Conservation (phyloP, 331 rosid genomes). For the Prunus yedoensis region DNA sequence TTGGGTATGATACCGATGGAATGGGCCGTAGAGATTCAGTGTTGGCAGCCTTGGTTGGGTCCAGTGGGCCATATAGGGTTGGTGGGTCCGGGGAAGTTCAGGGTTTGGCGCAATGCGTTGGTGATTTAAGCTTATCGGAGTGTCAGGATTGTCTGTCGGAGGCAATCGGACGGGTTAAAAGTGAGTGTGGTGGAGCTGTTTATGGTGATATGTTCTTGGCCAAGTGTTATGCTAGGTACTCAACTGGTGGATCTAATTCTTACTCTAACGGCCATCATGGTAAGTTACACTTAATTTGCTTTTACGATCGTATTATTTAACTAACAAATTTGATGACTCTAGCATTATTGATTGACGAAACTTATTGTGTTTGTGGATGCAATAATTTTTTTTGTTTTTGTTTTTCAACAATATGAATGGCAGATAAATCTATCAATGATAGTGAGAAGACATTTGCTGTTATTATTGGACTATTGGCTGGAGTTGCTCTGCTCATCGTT, state of each 20-base stretch:
- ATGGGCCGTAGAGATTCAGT: conserved; percentile 59
- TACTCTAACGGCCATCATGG: conserved; percentile 55
- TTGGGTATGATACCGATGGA: conserved; percentile 47
- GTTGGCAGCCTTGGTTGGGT: conserved; percentile 37
- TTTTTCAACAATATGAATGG: background rate
- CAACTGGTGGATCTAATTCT: conserved; percentile 48
- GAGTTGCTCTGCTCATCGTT: conserved; percentile 63
- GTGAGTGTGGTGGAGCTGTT: conserved; percentile 59
- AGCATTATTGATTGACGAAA: too few relatives aligned
- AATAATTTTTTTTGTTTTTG: too few relatives aligned
- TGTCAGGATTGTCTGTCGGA: conserved; percentile 73
- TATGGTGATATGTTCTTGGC: conserved; percentile 74
- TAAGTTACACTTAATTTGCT: conserved; percentile 21
- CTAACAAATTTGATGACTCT: background rate
- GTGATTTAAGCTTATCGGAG: conserved; percentile 62
- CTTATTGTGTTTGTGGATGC: too few relatives aligned
- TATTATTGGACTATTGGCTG: conserved; percentile 77
- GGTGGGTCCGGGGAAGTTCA: conserved; percentile 69
- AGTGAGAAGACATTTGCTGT: conserved; percentile 81
- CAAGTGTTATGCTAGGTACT: conserved; percentile 71
- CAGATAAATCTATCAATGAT: conserved; percentile 47
- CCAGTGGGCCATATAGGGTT: conserved; percentile 59
- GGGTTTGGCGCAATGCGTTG: conserved; percentile 73
- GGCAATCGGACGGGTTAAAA: conserved; percentile 65
- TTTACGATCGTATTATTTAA: background rate